Evolutionary conservation across 2,329 filamentous ascomycete genomes (phyloP).

Genomic region (Aspergillus sp.): DNA sequence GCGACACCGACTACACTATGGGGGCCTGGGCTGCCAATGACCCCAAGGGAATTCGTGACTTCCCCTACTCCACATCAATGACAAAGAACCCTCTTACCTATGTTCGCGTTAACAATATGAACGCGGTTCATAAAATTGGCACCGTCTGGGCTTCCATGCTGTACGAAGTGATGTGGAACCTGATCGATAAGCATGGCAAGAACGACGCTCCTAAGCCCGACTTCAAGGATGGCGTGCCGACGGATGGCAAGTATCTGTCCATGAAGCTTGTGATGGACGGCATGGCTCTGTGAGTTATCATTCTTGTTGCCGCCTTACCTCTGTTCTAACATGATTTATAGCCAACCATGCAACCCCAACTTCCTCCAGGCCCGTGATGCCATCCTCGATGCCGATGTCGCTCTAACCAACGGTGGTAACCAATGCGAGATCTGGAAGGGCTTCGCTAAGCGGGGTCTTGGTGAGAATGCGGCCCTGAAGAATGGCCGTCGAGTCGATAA

Average conservation of each 20-base stretch:
- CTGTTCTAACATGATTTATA: not conserved
- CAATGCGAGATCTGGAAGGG: slow-evolving; percentile 15
- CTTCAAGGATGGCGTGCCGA: slow-evolving; percentile 5
- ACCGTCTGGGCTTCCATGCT: slow-evolving; percentile 14
- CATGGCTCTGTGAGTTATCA: slow-evolving; percentile 13
- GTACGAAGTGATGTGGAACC: slow-evolving; percentile 16
- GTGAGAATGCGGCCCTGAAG: not conserved
- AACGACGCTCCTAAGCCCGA: slow-evolving; percentile 7
- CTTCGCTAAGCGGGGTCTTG: slow-evolving; percentile 15
- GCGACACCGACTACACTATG: slow-evolving; percentile 8
- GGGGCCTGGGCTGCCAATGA: slow-evolving; percentile 11
- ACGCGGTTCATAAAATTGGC: slow-evolving; percentile 10
- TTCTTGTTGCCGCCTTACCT: not conserved
- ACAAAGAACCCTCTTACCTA: slow-evolving; percentile 11
- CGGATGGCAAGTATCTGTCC: slow-evolving; percentile 13
- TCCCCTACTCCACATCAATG: slow-evolving; percentile 13
- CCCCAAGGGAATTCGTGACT: slow-evolving; percentile 7
- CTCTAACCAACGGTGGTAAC: slow-evolving; percentile 11
- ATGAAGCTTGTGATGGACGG: slow-evolving; percentile 17
- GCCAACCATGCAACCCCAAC: slow-evolving; percentile 17
- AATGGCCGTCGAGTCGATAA: not conserved
- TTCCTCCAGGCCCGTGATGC: slow-evolving; percentile 15
- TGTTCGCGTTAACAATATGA: slow-evolving; percentile 6
- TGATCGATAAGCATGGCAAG: slow-evolving; percentile 17
- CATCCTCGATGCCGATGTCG: slow-evolving; percentile 13